Percentiles rank a stretch among this genome's conserved stretches.
phyloP scores from a whole-genome alignment of 1,284 basidiomycete genomes.

The Ustilago nuda region DNA sequence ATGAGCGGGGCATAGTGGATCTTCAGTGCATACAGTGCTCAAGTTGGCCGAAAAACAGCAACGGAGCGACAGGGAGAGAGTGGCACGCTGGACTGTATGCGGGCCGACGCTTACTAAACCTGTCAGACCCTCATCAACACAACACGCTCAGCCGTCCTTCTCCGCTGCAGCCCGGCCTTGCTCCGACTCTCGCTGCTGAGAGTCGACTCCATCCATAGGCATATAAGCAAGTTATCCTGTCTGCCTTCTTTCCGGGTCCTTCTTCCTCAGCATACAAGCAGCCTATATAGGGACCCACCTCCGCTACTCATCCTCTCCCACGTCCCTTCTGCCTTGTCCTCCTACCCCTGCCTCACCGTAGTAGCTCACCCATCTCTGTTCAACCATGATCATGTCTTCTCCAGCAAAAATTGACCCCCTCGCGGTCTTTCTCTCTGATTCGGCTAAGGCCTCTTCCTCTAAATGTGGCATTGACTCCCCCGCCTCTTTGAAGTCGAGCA shows the following conservation, averaged over 20 bases:
- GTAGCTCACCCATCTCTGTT: neutral
- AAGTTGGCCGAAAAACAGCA: too few species aligned
- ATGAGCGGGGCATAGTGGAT: conserved; percentile 14
- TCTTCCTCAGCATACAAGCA: neutral
- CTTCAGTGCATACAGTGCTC: conserved; percentile 17
- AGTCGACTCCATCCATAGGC: conserved; percentile 1
- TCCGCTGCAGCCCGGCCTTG: neutral
- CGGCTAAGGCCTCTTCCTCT: neutral
- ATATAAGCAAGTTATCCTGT: conserved; percentile 13
- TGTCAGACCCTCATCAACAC: conserved; percentile 33
- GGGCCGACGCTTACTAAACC: conserved; percentile 5
- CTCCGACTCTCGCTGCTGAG: neutral
- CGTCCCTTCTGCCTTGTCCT: neutral
- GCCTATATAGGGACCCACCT: neutral
- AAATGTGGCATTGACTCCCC: neutral
- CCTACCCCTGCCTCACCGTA: neutral
- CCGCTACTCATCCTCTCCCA: neutral
- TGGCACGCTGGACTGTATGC: neutral
- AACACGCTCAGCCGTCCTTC: neutral
- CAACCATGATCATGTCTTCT: conserved; percentile 32
- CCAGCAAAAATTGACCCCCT: conserved; percentile 1
- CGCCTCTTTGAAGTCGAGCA: neutral
- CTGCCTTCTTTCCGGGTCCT: neutral
- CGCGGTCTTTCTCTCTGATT: conserved; percentile 1
- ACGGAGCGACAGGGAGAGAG: neutral